Evolutionary conservation across 345 rosid genomes (phyloP).

Genomic region (Eucalyptus decipiens): DNA sequence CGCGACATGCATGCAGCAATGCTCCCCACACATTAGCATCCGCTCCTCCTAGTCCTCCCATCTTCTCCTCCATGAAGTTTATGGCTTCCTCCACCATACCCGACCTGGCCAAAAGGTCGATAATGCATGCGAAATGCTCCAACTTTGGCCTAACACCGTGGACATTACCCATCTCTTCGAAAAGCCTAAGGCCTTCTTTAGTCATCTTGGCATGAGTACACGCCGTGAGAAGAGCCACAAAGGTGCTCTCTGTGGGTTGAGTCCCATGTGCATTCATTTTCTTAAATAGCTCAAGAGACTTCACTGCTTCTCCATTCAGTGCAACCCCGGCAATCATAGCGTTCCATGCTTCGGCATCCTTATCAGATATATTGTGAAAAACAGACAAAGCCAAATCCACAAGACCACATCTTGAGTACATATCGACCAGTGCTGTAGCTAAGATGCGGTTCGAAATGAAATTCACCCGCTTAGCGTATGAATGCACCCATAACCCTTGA

Average conservation of each 20-base stretch:
- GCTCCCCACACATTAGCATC: conserved; percentile 30
- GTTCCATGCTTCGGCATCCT: conserved; percentile 23
- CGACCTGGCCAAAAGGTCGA: conserved; percentile 17
- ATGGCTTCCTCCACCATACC: conserved; percentile 18
- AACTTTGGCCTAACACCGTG: conserved; percentile 5
- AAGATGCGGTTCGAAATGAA: conserved; percentile 6
- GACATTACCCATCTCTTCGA: conserved; percentile 2
- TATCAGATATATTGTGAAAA: conserved; percentile 4
- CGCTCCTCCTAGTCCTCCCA: conserved; percentile 11
- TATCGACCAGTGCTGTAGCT: conserved; percentile 23
- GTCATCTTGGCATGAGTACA: conserved; percentile 15
- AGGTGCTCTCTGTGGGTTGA: conserved; percentile 18
- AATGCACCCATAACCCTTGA: conserved; percentile 25
- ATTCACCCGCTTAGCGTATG: conserved; percentile 1
- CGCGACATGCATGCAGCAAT: conserved; percentile 12
- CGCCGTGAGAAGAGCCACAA: conserved; percentile 7
- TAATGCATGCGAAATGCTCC: conserved; percentile 18
- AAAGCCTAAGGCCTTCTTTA: conserved; percentile 10
- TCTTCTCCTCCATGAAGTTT: conserved; percentile 11
- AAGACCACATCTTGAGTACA: conserved; percentile 19
- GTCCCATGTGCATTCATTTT: conserved; percentile 2
- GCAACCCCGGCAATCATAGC: conserved; percentile 23
- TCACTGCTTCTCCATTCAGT: conserved; percentile 11
- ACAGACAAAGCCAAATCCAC: conserved; percentile 7
- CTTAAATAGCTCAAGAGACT: conserved; percentile 9